These are phyloP conservation scores for Leccinum barrowsii DNA, from an alignment of 768 basidiomycete genomes.

Conservation along the genomic window DNA sequence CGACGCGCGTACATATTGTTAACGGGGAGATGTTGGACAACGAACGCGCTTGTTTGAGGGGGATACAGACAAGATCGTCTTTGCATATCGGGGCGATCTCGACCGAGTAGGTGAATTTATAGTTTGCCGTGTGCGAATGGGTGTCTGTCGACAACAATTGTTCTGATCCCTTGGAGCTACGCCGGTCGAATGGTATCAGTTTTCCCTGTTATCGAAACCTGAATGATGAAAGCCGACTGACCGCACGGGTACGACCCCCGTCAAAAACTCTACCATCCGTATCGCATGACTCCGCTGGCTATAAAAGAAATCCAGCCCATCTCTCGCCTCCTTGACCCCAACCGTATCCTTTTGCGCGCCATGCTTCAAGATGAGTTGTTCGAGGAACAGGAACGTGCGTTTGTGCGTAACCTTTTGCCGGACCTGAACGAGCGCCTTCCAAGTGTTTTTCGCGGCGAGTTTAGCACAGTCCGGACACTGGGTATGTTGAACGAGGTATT, in stretches of 20 bases:
- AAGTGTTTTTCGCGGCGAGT: conserved; percentile 97
- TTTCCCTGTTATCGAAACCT: neutral
- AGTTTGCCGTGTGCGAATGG: conserved; percentile 89
- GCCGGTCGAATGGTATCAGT: neutral
- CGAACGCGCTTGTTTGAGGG: conserved; percentile 73
- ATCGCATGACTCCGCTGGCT: conserved; percentile 85
- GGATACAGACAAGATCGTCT: conserved; percentile 93
- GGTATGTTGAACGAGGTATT: conserved; percentile 90
- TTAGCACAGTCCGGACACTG: conserved; percentile 94
- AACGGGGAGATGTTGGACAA: conserved; percentile 88
- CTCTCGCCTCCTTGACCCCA: conserved; percentile 80
- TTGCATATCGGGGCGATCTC: conserved; percentile 98
- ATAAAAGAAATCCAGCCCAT: conserved; percentile 98
- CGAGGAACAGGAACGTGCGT: conserved; percentile 94
- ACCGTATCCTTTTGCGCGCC: conserved; percentile 96
- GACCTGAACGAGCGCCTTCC: conserved; percentile 98
- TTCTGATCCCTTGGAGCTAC: conserved; percentile 88
- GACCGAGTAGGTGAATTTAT: conserved; percentile 96
- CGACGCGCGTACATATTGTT: conserved; percentile 85
- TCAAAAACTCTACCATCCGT: conserved; percentile 95
- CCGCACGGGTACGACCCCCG: conserved; percentile 84
- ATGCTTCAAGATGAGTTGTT: conserved; percentile 95
- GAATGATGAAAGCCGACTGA: conserved; percentile 35
- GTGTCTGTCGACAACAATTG: conserved; percentile 92
- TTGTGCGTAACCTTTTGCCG: conserved; percentile 98